Base-by-base conservation (phyloP, 768 basidiomycete species). In the Boletus patriciae region DNA sequence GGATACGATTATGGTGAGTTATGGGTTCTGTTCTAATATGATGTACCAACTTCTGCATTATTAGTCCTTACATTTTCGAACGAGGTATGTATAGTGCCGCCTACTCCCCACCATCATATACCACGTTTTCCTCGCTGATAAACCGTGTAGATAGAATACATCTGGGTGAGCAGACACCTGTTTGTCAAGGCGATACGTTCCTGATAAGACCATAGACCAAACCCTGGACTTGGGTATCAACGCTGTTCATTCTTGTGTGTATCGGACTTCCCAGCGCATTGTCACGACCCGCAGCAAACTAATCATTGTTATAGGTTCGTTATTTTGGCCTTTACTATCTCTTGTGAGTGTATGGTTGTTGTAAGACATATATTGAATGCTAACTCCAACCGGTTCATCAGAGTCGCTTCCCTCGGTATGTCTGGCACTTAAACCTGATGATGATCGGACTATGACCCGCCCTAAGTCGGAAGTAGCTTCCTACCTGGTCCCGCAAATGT, bases 1-100 rank as follows among this genome's bases (percentile, higher is more conserved):
- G 58, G 46, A 33, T 60, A 62, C 11, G 61, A 60, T 52, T 62
- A 62, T 3, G 8, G 58, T 60, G 11, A 49, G 49, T 25, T 6
- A 16, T 23, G 5, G 3, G 33, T 13, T 47, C 36, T 44, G 3
- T 38, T 6, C 12, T 2, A 7, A 9, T 2, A 13, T 2, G 3
- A 52, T 10, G 4, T 50, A 36, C 10, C 11, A 5, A 54, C 10
- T 13, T 19, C 1, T 18, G 16, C 16, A n/a, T 44, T 19, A 1
- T 18, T 31, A 62, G 61, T 44, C 37, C 59, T 62, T 3, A 57
- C 54, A 23, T 47, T 62, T 8, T 31, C 59, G 10, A 18, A 42
- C 6, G 54, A 62, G 51, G 61, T 61, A 61, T 18, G 61, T 61
- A 61, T 18, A 5, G 6, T 13, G 18, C 1, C 36, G 18, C 16